These are phyloP conservation scores for Striga asiatica DNA, from an alignment of 257 asterid species.

Conservation along the genomic window DNA sequence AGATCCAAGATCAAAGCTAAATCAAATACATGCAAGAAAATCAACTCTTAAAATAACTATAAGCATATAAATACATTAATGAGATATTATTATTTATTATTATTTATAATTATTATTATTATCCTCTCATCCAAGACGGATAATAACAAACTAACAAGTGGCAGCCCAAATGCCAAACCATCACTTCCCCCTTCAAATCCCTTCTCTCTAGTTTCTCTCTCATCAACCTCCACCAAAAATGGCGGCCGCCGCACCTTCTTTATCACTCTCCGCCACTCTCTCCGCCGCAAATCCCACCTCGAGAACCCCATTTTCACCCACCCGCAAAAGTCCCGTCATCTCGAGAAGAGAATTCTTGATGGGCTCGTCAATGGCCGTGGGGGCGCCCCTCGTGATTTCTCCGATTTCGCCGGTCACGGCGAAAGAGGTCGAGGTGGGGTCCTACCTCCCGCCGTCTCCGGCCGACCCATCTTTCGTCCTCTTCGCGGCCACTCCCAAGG, in stretches of 20 bases:
- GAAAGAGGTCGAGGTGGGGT: slow-evolving; percentile 76
- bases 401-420: slow-evolving; percentile 37
- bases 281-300: slow-evolving; percentile 25
- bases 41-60: no score
- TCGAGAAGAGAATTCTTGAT: slow-evolving; percentile 57
- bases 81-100: no score
- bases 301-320: slow-evolving; percentile 17
- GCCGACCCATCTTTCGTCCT: slow-evolving; percentile 74
- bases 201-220: background rate
- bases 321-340: slow-evolving; percentile 20
- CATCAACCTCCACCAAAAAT: background rate
- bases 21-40: no score
- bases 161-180: background rate
- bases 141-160: background rate
- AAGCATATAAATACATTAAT: no score
- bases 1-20: no score
- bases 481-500: slow-evolving; percentile 69
- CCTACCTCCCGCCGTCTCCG: slow-evolving; percentile 69
- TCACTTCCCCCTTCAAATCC: background rate
- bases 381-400: slow-evolving; percentile 34
- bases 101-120: no score
- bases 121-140: background rate
- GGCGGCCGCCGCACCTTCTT: slow-evolving; percentile 34
- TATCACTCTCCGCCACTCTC: slow-evolving; percentile 22
- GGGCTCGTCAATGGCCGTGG: slow-evolving; percentile 44